Conservation (phyloP, 352 stramenopile species). For the Pythium brachiatum region DNA sequence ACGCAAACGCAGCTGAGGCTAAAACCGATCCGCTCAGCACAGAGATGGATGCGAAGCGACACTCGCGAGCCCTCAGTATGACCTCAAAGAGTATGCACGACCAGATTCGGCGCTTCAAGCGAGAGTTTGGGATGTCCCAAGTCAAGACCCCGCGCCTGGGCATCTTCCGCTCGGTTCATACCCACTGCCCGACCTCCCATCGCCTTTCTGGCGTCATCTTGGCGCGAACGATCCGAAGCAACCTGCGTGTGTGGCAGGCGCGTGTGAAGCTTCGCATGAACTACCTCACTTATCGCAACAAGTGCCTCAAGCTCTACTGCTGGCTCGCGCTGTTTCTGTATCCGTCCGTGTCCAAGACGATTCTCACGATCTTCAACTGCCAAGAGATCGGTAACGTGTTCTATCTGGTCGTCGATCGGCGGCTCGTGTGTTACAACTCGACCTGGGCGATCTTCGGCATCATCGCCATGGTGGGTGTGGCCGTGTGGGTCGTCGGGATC, state of each 20-base stretch:
- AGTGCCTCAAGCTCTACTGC: constrained; percentile 76
- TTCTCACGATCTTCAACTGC: constrained; percentile 79
- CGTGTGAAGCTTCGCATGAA: constrained; percentile 81
- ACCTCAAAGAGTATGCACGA: constrained; percentile 18
- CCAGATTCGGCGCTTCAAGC: constrained; percentile 47
- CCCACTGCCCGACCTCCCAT: constrained; percentile 46
- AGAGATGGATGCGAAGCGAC: not conserved
- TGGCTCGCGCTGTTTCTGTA: constrained; percentile 79
- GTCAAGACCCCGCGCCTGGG: constrained; percentile 64
- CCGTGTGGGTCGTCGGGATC: constrained; percentile 72
- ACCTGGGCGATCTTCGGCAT: constrained; percentile 64
- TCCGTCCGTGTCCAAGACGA: constrained; percentile 73
- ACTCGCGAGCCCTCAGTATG: not conserved
- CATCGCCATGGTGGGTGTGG: constrained; percentile 49
- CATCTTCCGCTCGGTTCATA: constrained; percentile 56
- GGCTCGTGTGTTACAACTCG: constrained; percentile 68
- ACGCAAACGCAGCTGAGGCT: not conserved
- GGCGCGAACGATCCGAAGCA: constrained; percentile 65
- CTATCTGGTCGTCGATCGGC: constrained; percentile 65
- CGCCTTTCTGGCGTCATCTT: constrained; percentile 46
- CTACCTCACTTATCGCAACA: constrained; percentile 79
- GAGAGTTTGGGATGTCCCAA: constrained; percentile 72
- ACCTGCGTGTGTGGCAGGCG: constrained; percentile 74
- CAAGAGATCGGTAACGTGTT: constrained; percentile 59
- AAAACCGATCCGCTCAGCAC: not conserved